Base-by-base conservation (phyloP, 257 asterid species). In the Gynochthodes officinalis region DNA sequence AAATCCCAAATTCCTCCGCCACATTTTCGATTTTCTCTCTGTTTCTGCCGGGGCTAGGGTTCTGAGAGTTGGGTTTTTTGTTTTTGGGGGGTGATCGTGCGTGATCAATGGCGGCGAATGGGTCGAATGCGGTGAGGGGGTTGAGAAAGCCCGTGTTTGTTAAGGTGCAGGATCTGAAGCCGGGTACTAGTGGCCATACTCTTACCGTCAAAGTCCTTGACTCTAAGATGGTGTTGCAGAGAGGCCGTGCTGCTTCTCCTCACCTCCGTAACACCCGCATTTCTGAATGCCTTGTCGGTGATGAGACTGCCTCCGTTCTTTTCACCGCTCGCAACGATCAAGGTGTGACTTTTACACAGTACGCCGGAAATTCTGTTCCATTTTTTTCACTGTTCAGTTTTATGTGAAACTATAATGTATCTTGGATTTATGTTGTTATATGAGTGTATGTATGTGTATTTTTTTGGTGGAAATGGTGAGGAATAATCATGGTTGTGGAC, bases 251-350 rank as follows among this genome's bases (percentile, higher is more conserved):
- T 7, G 85, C 80, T 50, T 77, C 91, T 18, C 76, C 76, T 16
- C 86, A 75, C 77, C 83, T 85, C 69, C 87, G 83, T 8, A 82
- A 77, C 67, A 84, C 86, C 59, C 83, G 88, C 79, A 86, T 90
- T 76, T 78, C 97, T 1, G 97, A 90, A 71, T 90, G 97, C 77
- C 85, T 90, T 59, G 85, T 90, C 62, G 97, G 90, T 1, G 97
- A 90, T 62, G 92, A 90, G n/a, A 90, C 97, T 18, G 96, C 81
- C 39, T 13, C 83, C 46, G 84, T 90, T 33, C 77, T 90, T 49
- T 89, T 90, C 84, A 89, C 97, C 32, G 89, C 97, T 32, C 93
- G 97, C 23, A 89, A 89, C 81, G 90, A 85, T 14, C 97, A 90
- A 87, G 92, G 97, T 90, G 76, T 55, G 39, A 23, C n/a, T 62